phyloP scores from a whole-genome alignment of 2,329 filamentous ascomycete species.

The Arthroderma sp. region DNA sequence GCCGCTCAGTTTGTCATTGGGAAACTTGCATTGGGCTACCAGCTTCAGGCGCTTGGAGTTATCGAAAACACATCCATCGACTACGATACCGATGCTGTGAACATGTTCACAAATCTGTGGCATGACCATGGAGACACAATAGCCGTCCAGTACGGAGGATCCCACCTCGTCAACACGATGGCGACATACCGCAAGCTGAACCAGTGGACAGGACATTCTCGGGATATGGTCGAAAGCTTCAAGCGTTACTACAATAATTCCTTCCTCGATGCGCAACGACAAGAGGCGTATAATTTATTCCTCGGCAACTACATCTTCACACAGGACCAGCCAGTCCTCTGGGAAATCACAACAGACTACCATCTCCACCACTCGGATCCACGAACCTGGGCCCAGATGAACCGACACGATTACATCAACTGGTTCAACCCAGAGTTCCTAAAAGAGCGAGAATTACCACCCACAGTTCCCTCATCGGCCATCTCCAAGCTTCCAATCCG shows the following conservation, averaged over 20 bases:
- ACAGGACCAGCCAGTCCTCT: constrained; percentile 84
- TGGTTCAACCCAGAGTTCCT: constrained; percentile 75
- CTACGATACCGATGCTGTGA: constrained; percentile 91
- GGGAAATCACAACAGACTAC: constrained; percentile 91
- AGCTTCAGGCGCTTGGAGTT: constrained; percentile 82
- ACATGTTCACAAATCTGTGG: constrained; percentile 96
- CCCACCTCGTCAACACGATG: constrained; percentile 97
- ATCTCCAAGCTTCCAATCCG: constrained; percentile 25
- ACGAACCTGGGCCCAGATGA: constrained; percentile 52
- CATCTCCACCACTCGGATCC: constrained; percentile 88
- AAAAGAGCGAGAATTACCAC: constrained; percentile 47
- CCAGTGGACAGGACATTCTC: constrained; percentile 92
- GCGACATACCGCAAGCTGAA: constrained; percentile 98
- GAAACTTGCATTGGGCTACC: constrained; percentile 81
- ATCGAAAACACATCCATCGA: constrained; percentile 65
- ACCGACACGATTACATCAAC: constrained; percentile 60
- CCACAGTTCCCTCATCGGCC: constrained; percentile 17
- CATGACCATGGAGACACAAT: constrained; percentile 97
- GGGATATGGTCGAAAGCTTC: constrained; percentile 98
- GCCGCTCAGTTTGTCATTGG: constrained; percentile 96
- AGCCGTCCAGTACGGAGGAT: constrained; percentile 92
- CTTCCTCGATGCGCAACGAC: constrained; percentile 90
- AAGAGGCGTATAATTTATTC: constrained; percentile 96
- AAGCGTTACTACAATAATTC: constrained; percentile 99
- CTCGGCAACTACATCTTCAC: constrained; percentile 87